Conservation (phyloP, 495 filamentous ascomycete species). For the Xylaria venustula region DNA sequence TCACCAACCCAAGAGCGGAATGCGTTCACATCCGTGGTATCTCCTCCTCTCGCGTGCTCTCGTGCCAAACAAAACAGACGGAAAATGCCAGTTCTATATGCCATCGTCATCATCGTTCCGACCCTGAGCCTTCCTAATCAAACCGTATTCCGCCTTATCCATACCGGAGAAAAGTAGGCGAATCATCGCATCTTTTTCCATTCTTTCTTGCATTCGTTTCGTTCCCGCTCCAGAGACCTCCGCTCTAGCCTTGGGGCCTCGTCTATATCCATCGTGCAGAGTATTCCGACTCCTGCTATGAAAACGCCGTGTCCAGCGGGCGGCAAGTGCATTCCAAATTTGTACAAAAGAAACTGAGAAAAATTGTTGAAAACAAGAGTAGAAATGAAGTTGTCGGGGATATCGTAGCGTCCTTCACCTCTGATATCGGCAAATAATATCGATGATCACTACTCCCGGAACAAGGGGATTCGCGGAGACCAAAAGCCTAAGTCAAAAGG, state of each 20-base stretch:
- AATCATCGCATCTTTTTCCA: neutral
- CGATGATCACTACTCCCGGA: no score
- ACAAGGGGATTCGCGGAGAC: no score
- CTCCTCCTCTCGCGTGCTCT: no score
- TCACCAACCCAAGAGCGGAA: neutral
- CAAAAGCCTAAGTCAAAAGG: no score
- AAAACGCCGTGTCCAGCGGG: neutral
- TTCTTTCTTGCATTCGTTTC: neutral
- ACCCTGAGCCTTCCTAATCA: neutral
- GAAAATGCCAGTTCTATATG: neutral
- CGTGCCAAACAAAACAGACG: neutral
- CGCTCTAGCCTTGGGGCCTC: neutral
- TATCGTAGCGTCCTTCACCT: neutral
- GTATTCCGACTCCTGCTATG: neutral
- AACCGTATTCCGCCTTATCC: neutral
- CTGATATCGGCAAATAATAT: neutral
- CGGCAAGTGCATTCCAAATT: neutral
- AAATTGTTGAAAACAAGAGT: neutral
- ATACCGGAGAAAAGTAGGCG: no score
- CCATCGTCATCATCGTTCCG: neutral
- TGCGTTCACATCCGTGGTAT: constrained; percentile 5
- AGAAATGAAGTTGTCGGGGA: neutral
- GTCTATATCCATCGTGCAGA: constrained; percentile 2
- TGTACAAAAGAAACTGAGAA: constrained; percentile 10
- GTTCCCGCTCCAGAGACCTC: neutral